Evolutionary conservation across 306 rosid genomes (phyloP), one percentile per base, ranked within the genome.

Genomic region (Neltuma alba): DNA sequence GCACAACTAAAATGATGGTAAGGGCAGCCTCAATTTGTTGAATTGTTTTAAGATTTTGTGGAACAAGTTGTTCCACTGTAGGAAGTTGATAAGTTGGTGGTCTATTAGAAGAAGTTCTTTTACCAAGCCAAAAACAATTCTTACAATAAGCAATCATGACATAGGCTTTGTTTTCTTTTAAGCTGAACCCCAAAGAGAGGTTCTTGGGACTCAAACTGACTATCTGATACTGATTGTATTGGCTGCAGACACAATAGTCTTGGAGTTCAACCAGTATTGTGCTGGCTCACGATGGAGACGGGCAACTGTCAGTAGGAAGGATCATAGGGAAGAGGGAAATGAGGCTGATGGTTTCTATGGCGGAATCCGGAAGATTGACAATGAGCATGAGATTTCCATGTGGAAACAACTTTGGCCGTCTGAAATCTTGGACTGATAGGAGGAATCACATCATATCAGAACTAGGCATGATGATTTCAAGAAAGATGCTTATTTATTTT

Each of bases 351-450:
- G 72, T n/a, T 67, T 67, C 50, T 67, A 38, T 13, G 72, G 72
- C 0, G 72, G 72, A 38, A 67, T 67, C 42, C 42, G 72, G 3
- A 67, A 67, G 72, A 38, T 67, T 10, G 7, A 11, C 20, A n/a
- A 38, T 67, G 31, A 38, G 33, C 72, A 67, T 6, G 72, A 67
- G 33, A 67, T 67, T 67, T 67, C 72, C 18, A 38, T 67, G 50
- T 67, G 72, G 72, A 67, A 67, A 38, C 47, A 38, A 23, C 72
- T 67, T 37, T 67, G 72, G 72, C 72, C 72, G 20, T 67, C 72
- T 67, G 72, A 67, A 21, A 23, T 67, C 9, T 38, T 67, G 16
- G 72, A 38, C 50, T 67, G 14, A 38, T 20, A n/a, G 70, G 42
- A 63, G 10, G 58, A 50, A 50, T 62, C 34, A 7, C 30, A 21